Base-by-base conservation (phyloP, 148 eudicot genomes). In the Gaultheria prostrata region DNA sequence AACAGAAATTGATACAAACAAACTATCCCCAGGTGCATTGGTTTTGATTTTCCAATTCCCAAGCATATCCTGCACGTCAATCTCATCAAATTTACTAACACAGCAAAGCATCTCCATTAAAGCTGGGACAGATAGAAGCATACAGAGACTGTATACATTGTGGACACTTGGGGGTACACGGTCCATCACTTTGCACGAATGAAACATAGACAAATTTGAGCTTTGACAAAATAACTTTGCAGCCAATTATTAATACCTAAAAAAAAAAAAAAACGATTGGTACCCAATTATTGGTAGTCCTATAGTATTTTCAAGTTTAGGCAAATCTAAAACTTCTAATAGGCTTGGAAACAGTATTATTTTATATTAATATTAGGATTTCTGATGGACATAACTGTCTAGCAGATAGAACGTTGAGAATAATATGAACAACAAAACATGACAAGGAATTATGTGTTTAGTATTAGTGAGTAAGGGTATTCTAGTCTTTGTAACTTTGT, bases 41-140 rank as follows among this genome's bases (percentile, higher is more conserved):
- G 97, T 89, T 82, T 86, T 94, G 13, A 96, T 90, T 33, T 69
- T 93, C 98, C 98, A 96, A 88, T 72, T 93, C 57, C 98, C 98
- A 45, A 88, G 90, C 98, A 96, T 94, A 83, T 96, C 98, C 98
- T 96, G 89, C 84, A 85, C 35, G 20, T 65, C 54, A 76, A 24
- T 76, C 21, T n/a, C 79, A 26, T 39, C n/a, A 45, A 20, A 15
- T 72, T 18, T 72, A 69, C 43, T 70, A 18, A 12, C 30, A 70
- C 35, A 15, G 43, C 45, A 70, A 71, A 71, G 76, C 76, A 71
- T 71, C 12, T 71, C 6, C 3, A 0, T 17, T 71, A 32, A 30
- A 33, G 45, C 39, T 7, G 18, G 11, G 18, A 32, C 45, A 35
- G 76, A 71, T 15, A 71, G 46, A 71, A 33, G 46, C 46, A 71